Evolutionary conservation across 2,329 filamentous ascomycete species (phyloP).

Genomic region (Ophiostoma sp.): DNA sequence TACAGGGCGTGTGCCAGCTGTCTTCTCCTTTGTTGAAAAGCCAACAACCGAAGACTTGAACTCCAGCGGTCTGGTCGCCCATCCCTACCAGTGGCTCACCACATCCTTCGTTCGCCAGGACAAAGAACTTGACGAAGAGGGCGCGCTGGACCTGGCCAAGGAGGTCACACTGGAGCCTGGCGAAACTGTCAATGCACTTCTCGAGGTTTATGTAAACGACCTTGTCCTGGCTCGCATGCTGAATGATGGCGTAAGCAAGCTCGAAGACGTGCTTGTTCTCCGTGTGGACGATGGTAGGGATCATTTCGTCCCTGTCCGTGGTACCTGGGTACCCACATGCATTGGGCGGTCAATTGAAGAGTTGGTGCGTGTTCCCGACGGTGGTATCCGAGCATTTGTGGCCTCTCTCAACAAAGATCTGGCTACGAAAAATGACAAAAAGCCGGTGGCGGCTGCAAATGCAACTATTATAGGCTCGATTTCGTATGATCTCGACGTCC

Average conservation of each 20-base stretch:
- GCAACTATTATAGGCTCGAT: conserved; percentile 45
- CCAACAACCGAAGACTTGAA: conserved; percentile 52
- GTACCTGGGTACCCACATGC: conserved; percentile 75
- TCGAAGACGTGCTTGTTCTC: conserved; percentile 88
- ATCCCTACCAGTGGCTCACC: conserved; percentile 64
- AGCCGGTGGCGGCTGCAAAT: not conserved
- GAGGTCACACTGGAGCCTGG: conserved; percentile 77
- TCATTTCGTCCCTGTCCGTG: conserved; percentile 83
- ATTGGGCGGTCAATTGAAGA: conserved; percentile 87
- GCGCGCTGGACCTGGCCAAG: conserved; percentile 44
- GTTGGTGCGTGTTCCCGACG: conserved; percentile 79
- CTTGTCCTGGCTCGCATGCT: conserved; percentile 65
- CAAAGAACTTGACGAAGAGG: conserved; percentile 35
- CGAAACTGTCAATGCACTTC: conserved; percentile 70
- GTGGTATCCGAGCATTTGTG: conserved; percentile 65
- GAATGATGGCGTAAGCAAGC: conserved; percentile 63
- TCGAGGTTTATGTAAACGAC: conserved; percentile 67
- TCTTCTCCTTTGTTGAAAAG: conserved; percentile 75
- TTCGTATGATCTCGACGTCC: conserved; percentile 58
- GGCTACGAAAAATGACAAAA: conserved; percentile 37
- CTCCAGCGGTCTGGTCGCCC: conserved; percentile 38
- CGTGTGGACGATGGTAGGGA: conserved; percentile 82
- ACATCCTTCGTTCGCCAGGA: conserved; percentile 62
- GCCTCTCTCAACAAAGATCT: conserved; percentile 32
- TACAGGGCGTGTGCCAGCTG: conserved; percentile 79